Evolutionary conservation across 1,139 yeast genomes (phyloP), one percentile per base, ranked within the genome.

Genomic region (Yamadazyma kanchanaburiensis): DNA sequence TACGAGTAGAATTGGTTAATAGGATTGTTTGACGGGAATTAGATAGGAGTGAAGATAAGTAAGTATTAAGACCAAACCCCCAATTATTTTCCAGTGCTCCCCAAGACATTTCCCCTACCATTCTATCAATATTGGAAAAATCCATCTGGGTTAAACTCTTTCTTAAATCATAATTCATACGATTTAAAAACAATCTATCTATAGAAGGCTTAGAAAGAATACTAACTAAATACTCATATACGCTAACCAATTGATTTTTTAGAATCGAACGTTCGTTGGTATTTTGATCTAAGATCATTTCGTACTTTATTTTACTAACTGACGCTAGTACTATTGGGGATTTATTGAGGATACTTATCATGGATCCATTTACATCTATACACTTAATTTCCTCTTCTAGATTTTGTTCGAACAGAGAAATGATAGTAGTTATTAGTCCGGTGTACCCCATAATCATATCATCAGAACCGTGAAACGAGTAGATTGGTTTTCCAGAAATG

Each of bases 401-500:
- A 26, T 60, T 59, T 28, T 67, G 73, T 39, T 75, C 74, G 45
- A 78, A 79, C 30, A 75, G 75, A 2, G 84, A 71, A 5, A 80
- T 69, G 15, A 81, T 73, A 0, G 89, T 80, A 32, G 84, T 84
- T 5, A 81, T 64, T 3, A 81, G 61, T 1, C 91, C 94, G 64
- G 85, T 77, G 48, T 84, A 83, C 2, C 91, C 86, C 27, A 84
- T 63, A 1, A 83, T 65, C 15, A 79, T 58, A 28, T 77, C 80
- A 38, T 87, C 95, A 0, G 77, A 60, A 3, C 95, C 96, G 49
- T 80, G 72, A 66, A 83, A 66, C 2, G 94, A 76, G 54, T 82
- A 91, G 6, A 91, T 84, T 1, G 96, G 96, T 53, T 91, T 91
- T 0, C 98, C 98, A 0, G 97, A 95, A 2, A 80, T 62, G 0